phyloP scores from a whole-genome alignment of 2,329 filamentous ascomycete genomes.

The Beauveria medogensis region DNA sequence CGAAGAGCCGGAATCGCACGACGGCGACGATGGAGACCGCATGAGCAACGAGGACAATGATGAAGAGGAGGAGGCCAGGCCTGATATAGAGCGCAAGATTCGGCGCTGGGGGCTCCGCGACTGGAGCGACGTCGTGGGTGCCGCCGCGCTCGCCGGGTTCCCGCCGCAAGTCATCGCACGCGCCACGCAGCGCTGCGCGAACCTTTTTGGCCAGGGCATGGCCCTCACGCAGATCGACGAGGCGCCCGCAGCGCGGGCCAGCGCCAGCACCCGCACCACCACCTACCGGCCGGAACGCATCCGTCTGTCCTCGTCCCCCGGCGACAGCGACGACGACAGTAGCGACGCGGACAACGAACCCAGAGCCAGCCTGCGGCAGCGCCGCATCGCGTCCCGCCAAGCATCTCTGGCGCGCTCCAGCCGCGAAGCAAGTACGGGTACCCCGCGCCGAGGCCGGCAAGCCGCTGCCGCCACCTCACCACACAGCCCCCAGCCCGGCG shows the following conservation, averaged over 20 bases:
- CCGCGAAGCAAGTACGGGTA: conserved; percentile 8
- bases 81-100: conserved; percentile 20
- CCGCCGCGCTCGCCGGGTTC: conserved; percentile 69
- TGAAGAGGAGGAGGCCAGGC: conserved; percentile 11
- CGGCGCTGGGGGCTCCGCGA: conserved; percentile 48
- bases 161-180: conserved; percentile 55
- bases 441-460: not conserved
- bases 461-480: conserved; percentile 9
- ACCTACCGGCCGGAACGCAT: conserved; percentile 25
- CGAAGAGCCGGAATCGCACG: conserved; percentile 10
- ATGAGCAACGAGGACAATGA: conserved; percentile 15
- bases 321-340: conserved; percentile 19
- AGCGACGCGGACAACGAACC: conserved; percentile 19
- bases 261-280: conserved; percentile 18
- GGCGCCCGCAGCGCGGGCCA: conserved; percentile 16
- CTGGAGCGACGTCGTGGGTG: conserved; percentile 78
- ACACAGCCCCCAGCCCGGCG: conserved; percentile 14
- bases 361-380: conserved; percentile 19
- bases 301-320: conserved; percentile 17
- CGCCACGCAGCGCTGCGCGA: conserved; percentile 64
- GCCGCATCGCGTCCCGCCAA: conserved; percentile 23
- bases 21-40: conserved; percentile 12
- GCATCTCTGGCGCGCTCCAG: conserved; percentile 22
- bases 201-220: conserved; percentile 68
- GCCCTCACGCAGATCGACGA: conserved; percentile 48